phyloP scores from a whole-genome alignment of 257 asterid genomes.

The Agastache rugosa region DNA sequence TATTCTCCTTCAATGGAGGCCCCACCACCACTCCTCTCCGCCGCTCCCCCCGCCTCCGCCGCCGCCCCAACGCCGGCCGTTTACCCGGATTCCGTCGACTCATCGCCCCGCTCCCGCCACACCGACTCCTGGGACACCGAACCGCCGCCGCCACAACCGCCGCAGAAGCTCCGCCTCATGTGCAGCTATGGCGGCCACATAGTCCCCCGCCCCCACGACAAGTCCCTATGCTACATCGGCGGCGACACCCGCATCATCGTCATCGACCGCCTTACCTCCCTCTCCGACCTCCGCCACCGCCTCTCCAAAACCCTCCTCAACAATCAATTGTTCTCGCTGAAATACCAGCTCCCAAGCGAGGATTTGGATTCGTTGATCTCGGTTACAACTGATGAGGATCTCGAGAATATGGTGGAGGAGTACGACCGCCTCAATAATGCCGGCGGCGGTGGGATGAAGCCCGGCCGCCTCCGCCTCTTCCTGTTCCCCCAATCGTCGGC shows the following conservation, averaged over 20 bases:
- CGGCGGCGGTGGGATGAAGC: slow-evolving; percentile 36
- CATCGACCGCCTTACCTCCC: slow-evolving; percentile 66
- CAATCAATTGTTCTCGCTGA: slow-evolving; percentile 60
- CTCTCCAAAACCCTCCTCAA: slow-evolving; percentile 76
- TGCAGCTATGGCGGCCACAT: slow-evolving; percentile 97
- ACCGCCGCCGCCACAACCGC: slow-evolving; percentile 45
- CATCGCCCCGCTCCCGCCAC: slow-evolving; percentile 72
- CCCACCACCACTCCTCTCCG: slow-evolving; percentile 52
- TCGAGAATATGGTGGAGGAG: slow-evolving; percentile 92
- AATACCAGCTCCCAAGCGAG: slow-evolving; percentile 87
- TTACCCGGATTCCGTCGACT: slow-evolving; percentile 59
- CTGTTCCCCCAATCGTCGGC: slow-evolving; percentile 48
- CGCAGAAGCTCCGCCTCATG: slow-evolving; percentile 82
- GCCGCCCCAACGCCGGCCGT: slow-evolving; percentile 37
- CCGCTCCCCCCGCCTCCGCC: slow-evolving; percentile 43
- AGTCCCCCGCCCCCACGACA: slow-evolving; percentile 94
- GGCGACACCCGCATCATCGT: slow-evolving; percentile 92
- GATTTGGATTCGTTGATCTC: slow-evolving; percentile 90
- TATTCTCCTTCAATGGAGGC: slow-evolving; percentile 65
- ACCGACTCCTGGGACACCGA: slow-evolving; percentile 71
- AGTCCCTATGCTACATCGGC: slow-evolving; percentile 83
- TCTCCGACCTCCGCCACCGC: slow-evolving; percentile 67
- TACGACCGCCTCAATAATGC: slow-evolving; percentile 66
- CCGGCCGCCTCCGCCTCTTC: slow-evolving; percentile 70
- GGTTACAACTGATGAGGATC: slow-evolving; percentile 81